Evolutionary conservation across 495 filamentous ascomycete genomes (phyloP).

Genomic region (Parachaetomium inaequale): DNA sequence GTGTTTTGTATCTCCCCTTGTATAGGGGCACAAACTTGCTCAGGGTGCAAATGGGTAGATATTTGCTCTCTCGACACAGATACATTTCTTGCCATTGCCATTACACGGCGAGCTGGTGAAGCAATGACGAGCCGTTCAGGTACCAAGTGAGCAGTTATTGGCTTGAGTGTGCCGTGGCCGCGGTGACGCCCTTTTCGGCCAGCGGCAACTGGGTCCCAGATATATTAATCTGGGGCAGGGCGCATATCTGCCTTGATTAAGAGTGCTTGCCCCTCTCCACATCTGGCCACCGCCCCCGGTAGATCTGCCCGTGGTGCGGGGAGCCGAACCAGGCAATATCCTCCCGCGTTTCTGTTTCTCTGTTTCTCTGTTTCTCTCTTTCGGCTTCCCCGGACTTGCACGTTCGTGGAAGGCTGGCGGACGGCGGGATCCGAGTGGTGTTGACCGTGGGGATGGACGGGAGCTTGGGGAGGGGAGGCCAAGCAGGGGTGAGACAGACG

Average conservation of each 20-base stretch:
- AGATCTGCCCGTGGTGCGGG: constrained; percentile 12
- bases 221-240: constrained; percentile 10
- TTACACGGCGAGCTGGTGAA: background rate
- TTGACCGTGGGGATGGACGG: background rate
- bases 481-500: background rate
- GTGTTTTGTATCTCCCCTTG: background rate
- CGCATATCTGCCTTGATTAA: constrained; percentile 7
- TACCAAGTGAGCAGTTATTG: background rate
- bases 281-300: constrained; percentile 2
- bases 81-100: background rate
- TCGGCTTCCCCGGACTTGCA: background rate
- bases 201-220: constrained; percentile 8
- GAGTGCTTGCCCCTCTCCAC: constrained; percentile 1
- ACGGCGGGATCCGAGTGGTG: background rate
- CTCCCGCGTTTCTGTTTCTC: too few species aligned
- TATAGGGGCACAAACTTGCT: background rate
- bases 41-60: background rate
- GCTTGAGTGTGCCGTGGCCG: background rate
- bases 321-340: background rate
- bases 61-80: background rate
- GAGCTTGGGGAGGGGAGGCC: too few species aligned
- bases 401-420: background rate
- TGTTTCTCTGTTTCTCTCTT: background rate
- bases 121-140: background rate
- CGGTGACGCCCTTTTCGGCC: background rate